Base-by-base conservation (phyloP, 805 yeast species). In the Wickerhamiella azymoides region DNA sequence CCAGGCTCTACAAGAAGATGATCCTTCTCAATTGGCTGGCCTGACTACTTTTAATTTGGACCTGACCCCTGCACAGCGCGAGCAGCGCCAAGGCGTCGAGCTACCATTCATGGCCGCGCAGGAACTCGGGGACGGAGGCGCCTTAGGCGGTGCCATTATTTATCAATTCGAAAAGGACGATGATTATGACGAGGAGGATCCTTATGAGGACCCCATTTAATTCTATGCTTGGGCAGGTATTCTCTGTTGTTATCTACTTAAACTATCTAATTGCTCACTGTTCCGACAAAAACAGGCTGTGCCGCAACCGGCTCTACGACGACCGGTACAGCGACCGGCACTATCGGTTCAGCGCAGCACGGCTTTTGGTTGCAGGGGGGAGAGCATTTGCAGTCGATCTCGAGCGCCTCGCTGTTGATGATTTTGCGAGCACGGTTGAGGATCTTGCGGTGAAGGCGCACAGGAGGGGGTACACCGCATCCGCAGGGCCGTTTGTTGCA, bases 121-220 rank as follows among this genome's bases (percentile, higher is more conserved):
- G 57, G 69, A 74, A 47, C 51, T 60, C 10, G 67, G 64, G 28
- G 66, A 68, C 14, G 62, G 70, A 26, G 83, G 80, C 17, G 73
- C 76, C 28, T 66, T 74, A 42, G 95, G 94, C 45, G 96, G 97
- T 16, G 96, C 98, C 1, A 88, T 92, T 53, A 94, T 89, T 3
- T 89, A 89, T 58, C 92, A 92, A 58, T 92, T 79, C 59, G 97
- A 92, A 57, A 84, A 88, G 58, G 97, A 89, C 61, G 98, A 89
- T 60, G 98, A 89, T 62, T 89, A 88, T 58, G 98, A 89, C 58
- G 98, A 89, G 61, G 97, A 92, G 55, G 98, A 89, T 62, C 96
- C 97, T 0, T 89, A 79, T 57, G 98, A 89, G 60, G 97, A 89
- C 58, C 97, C 97, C 10, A 41, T 41, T n/a, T 41, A 40, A 18